A percentile compares a stretch with the other conserved stretches of the same genome.
Evolutionary conservation across 768 basidiomycete species (phyloP).

Genomic region (Tephrocybe sp.): DNA sequence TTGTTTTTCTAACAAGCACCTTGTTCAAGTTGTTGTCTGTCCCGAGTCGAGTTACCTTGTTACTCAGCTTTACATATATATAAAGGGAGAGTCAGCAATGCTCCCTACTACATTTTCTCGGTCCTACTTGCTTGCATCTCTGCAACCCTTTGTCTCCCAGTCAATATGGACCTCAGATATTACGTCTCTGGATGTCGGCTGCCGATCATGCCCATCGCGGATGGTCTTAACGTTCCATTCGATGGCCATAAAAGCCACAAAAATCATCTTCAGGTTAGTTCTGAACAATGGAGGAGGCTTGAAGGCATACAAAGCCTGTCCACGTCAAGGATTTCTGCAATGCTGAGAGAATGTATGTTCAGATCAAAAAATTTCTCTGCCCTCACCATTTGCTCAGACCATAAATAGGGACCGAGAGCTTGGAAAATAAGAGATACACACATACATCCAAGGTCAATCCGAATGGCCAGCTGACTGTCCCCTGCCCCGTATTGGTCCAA

Average conservation of each 20-base stretch:
- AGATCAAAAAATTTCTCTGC: neutral
- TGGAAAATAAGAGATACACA: no score
- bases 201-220: slow-evolving; percentile 37
- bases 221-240: slow-evolving; percentile 33
- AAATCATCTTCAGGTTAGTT: slow-evolving; percentile 41
- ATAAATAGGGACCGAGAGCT: no score
- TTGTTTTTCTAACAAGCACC: no score
- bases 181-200: slow-evolving; percentile 48
- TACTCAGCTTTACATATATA: no score
- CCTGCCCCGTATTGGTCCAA: slow-evolving; percentile 38
- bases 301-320: slow-evolving; percentile 41
- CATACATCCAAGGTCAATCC: slow-evolving; percentile 33
- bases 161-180: slow-evolving; percentile 32
- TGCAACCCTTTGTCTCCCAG: no score
- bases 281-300: slow-evolving; percentile 50
- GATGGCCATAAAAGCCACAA: slow-evolving; percentile 44
- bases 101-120: no score
- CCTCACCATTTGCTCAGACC: no score
- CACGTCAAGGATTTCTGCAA: slow-evolving; percentile 25
- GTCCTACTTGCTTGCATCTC: no score
- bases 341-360: slow-evolving; percentile 37
- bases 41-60: no score
- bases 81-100: slow-evolving; percentile 36
- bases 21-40: no score
- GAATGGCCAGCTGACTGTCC: slow-evolving; percentile 41